Base-by-base conservation (phyloP, 2,329 filamentous ascomycete species). In the Colletotrichum sidae region DNA sequence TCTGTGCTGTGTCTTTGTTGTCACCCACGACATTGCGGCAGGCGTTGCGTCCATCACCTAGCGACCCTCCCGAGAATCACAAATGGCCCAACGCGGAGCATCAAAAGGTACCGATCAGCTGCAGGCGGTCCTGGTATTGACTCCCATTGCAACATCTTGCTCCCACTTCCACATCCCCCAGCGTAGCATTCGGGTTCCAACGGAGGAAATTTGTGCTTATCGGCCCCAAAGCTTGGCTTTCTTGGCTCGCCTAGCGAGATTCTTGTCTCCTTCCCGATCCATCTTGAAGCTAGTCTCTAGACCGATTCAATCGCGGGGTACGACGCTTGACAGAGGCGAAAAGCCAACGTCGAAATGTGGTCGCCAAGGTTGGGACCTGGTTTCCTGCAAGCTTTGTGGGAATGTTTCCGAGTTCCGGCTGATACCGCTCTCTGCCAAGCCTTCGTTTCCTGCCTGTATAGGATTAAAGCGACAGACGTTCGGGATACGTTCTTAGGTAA, bases 201-300 rank as follows among this genome's bases (percentile, higher is more conserved):
- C 47, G 52, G 58, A n/a, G 25, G 9, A 33, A 33, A 53, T 4
- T 39, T 38, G 4, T 56, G 52, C 62, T 65, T 65, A 65, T 65
- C 62, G 53, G 5, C 35, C 1, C n/a, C 44, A 62, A 65, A 56
- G 61, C 65, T 67, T 67, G 65, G 65, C 65, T 55, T 25, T 56
- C 65, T 67, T 67, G 65, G 65, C 61, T 49, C n/a, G 2, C n/a
- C 61, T n/a, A 42, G 17, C 61, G 45, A 50, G 50, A 46, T 11
- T 60, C 56, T 65, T 65, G 42, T 17, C 66, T 68, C 66, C 66
- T 68, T 63, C 66, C 63, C 51, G 15, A 55, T 68, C 35, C 39
- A 68, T 67, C 42, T n/a, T 62, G 25, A 50, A 33, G 47, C 58
- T 6, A 8, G 4, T 9, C 13, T 15, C n/a, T 34, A 34, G 41